A percentile compares a stretch with the other conserved stretches of the same genome.
Conservation (phyloP, 192 early-diverging fungal genomes). For the Coemansia sp. region DNA sequence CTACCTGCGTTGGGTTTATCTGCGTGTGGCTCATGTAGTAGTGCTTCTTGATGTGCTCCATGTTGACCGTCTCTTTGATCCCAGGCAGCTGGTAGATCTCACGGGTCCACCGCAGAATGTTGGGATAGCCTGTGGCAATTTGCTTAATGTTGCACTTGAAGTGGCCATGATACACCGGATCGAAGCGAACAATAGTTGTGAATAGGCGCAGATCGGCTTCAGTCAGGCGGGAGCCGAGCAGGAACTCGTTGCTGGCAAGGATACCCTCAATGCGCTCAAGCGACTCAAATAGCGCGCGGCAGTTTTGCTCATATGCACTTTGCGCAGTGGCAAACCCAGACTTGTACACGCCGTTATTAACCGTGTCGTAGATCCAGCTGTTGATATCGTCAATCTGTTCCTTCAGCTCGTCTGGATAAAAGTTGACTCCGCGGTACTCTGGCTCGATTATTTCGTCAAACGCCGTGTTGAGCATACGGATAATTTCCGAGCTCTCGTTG, state of each 20-base stretch:
- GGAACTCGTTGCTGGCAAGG: constrained; percentile 67
- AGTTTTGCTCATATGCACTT: constrained; percentile 78
- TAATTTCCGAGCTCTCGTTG: constrained; percentile 97
- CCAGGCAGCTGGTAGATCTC: constrained; percentile 80
- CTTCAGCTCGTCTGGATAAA: constrained; percentile 78
- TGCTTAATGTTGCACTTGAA: constrained; percentile 93
- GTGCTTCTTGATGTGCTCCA: constrained; percentile 95
- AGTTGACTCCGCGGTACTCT: constrained; percentile 65
- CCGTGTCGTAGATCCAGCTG: constrained; percentile 87
- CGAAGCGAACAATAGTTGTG: constrained; percentile 94
- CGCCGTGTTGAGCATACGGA: constrained; percentile 87
- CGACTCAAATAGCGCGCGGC: constrained; percentile 68
- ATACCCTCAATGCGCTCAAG: constrained; percentile 84
- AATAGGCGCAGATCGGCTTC: constrained; percentile 94
- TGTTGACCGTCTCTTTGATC: constrained; percentile 82
- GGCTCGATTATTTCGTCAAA: constrained; percentile 75
- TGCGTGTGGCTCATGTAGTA: constrained; percentile 89
- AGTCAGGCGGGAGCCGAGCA: constrained; percentile 80
- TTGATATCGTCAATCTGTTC: constrained; percentile 83
- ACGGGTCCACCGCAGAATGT: constrained; percentile 80
- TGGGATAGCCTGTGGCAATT: constrained; percentile 85
- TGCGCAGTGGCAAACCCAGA: constrained; percentile 89
- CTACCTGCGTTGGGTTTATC: constrained; percentile 88
- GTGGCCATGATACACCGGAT: constrained; percentile 91
- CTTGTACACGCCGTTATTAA: constrained; percentile 98